Base-by-base conservation (phyloP, 495 filamentous ascomycete species). In the Friedmanniomyces simplex region DNA sequence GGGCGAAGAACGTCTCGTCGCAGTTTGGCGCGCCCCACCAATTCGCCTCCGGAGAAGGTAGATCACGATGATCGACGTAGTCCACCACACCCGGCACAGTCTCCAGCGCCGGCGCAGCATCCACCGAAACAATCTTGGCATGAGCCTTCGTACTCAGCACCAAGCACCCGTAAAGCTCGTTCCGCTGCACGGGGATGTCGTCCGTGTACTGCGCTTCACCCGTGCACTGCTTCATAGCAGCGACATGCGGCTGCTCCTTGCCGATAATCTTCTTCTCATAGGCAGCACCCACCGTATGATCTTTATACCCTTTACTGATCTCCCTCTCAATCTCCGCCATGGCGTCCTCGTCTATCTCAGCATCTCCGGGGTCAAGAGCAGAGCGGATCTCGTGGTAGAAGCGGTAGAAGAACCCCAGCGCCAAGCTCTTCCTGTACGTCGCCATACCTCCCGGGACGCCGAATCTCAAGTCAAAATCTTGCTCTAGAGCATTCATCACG, bases 181-280 rank as follows among this genome's bases (percentile, higher is more conserved):
- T 94, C 70, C 82, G 84, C 52, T 89, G 79, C 10, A 82, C 76
- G 2, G 91, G 91, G 39, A 96, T 95, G 63, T 98, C 93, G 66
- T 98, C 93, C 0, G 88, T 96, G 66, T 98, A 98, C 60, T 95
- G 88, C 14, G 93, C 93, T 73, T 96, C 87, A 50, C 93, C 93
- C 16, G 89, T 95, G 24, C 83, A 83, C 68, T 98, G 93, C 72
- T 96, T 96, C 67, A 98, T 69, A 4, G 93, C 93, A 1, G 93
- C 87, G 51, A 96, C 83, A 71, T 98, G 93, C 3, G 84, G 84
- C 42, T 81, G 83, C 21, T 87, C 80, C 63, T 86, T 87, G 41
- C 93, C 93, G 0, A 96, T 71, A 39, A 91, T 80, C 46, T 81
- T 84, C 62, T 96, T 82, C 60, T 81, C 69, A 63, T 91, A 94